Evolutionary conservation across 352 stramenopile genomes (phyloP), one percentile per base, ranked within the genome.

Genomic region (Phytophthora fragariae): DNA sequence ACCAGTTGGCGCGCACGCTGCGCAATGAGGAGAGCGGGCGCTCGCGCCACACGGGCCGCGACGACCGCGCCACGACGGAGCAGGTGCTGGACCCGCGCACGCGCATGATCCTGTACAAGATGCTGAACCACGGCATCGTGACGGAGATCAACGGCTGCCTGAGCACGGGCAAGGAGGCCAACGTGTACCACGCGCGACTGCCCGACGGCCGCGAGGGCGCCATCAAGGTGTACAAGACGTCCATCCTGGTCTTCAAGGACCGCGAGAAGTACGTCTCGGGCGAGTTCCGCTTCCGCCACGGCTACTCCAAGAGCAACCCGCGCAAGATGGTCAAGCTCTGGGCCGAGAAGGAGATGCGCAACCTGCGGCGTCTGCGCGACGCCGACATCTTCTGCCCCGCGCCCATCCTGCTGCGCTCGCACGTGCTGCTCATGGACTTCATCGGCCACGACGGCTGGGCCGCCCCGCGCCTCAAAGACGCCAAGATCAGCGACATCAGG

Each of bases 241-340:
- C 87, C 50, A 96, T 99, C 68, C 82, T 99, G 19, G 98, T 99
- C n/a, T 99, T 99, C 76, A 99, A 99, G 73, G 98, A 99, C 88
- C 86, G 98, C n/a, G 97, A 99, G 69, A 99, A 99, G 83, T 99
- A 99, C 83, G 97, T 99, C 7, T 93, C 89, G 7, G 98, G 98
- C 68, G 98, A 99, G 85, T 99, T 99, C 82, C 93, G 97, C 75
- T 99, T 98, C 85, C 85, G 97, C 29, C 92, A 98, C 59, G 98
- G 97, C 53, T 99, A 99, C 81, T 99, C 93, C 63, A 93, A 94
- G 79, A 90, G 83, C 62, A 99, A 99, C 83, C 98, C 98, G 11
- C 93, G 98, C 49, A 99, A 99, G 83, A 99, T 99, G 98, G 98
- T 99, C 68, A 99, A 99, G 79, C 86, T 99, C 21, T 99, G 98